Evolutionary conservation across 2,329 filamentous ascomycete genomes (phyloP).

Genomic region (Claviceps arundinis): DNA sequence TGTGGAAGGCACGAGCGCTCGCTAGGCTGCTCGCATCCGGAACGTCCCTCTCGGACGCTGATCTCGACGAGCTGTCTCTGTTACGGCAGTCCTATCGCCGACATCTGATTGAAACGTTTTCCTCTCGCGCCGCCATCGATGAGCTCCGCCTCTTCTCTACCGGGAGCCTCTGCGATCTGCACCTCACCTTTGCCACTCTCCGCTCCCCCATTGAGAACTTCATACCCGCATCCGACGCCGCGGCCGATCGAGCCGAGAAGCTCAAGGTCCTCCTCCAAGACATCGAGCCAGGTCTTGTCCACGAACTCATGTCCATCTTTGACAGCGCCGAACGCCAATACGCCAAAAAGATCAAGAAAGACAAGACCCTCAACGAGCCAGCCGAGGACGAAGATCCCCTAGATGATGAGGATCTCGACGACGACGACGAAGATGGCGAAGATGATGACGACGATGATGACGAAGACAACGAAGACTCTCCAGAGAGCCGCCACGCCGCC

Average conservation of each 20-base stretch:
- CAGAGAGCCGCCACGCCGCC: constrained; percentile 46
- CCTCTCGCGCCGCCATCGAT: constrained; percentile 57
- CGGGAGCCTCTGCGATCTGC: constrained; percentile 67
- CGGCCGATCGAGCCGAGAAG: constrained; percentile 15
- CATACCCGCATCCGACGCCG: constrained; percentile 13
- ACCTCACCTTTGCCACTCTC: constrained; percentile 65
- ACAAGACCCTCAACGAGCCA: constrained; percentile 43
- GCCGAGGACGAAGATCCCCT: constrained; percentile 62
- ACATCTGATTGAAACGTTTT: constrained; percentile 54
- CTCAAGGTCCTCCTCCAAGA: constrained; percentile 46
- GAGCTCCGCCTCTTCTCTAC: constrained; percentile 65
- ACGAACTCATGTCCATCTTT: constrained; percentile 65
- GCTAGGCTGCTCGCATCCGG: constrained; percentile 41
- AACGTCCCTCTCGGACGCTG: constrained; percentile 39
- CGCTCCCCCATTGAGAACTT: constrained; percentile 37
- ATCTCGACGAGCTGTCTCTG: constrained; percentile 46
- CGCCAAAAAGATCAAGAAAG: constrained; percentile 53
- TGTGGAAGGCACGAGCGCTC: constrained; percentile 71
- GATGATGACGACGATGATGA: constrained; percentile 38
- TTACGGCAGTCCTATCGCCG: constrained; percentile 44
- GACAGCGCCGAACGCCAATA: constrained; percentile 62
- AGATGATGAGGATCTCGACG: constrained; percentile 39
- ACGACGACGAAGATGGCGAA: constrained; percentile 35
- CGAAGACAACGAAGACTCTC: constrained; percentile 38
- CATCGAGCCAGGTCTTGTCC: constrained; percentile 47